These are phyloP conservation scores for Oleoguttula mirabilis DNA, from an alignment of 495 filamentous ascomycete genomes.

Conservation along the genomic window DNA sequence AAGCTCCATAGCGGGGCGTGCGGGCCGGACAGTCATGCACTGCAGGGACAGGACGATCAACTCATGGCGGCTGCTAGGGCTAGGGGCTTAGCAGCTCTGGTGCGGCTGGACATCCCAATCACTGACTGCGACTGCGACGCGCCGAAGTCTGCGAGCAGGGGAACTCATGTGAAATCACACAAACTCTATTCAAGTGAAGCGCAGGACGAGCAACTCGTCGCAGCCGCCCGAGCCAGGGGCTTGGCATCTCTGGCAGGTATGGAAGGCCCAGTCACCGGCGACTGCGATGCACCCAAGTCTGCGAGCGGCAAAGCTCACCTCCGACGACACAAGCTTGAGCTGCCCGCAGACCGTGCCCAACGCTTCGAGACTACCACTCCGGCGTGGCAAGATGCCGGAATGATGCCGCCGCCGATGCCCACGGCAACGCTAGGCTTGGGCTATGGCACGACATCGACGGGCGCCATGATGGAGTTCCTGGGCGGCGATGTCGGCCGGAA, in stretches of 20 bases:
- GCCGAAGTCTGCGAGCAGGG: background rate
- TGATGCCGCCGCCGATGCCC: slow-evolving; percentile 6
- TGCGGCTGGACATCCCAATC: background rate
- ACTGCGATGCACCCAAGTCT: background rate
- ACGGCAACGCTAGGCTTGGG: background rate
- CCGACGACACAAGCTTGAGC: slow-evolving; percentile 9
- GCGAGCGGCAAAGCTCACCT: background rate
- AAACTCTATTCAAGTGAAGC: too few relatives aligned
- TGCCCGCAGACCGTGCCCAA: slow-evolving; percentile 6
- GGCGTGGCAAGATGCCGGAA: slow-evolving; percentile 11
- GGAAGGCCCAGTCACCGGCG: background rate
- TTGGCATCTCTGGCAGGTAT: background rate
- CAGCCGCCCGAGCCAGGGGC: background rate
- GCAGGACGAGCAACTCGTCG: too few relatives aligned
- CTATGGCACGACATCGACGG: slow-evolving; percentile 2
- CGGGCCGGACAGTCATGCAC: too few relatives aligned
- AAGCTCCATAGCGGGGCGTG: too few relatives aligned
- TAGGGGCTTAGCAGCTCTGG: background rate
- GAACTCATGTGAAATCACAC: too few relatives aligned
- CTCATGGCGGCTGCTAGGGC: too few relatives aligned
- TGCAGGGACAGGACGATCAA: too few relatives aligned
- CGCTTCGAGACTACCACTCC: slow-evolving; percentile 11
- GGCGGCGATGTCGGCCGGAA: slow-evolving; percentile 2
- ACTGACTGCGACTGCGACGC: background rate
- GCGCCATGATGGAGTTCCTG: slow-evolving; percentile 18